These are phyloP conservation scores for Sugiyamaella japonica DNA, from an alignment of 1,139 yeast species.

Conservation along the genomic window DNA sequence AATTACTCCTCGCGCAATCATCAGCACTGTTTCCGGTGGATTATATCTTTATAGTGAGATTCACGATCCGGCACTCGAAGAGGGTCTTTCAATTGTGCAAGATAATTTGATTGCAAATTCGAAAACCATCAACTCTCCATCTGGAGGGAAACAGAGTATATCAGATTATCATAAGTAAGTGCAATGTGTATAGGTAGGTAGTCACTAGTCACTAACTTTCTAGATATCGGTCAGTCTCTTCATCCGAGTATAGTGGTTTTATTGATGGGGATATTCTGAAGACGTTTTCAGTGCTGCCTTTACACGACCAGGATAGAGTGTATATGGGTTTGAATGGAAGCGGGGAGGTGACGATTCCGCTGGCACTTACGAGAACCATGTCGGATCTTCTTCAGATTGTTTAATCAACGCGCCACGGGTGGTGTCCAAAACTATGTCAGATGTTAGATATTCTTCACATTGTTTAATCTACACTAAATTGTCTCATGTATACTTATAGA, in stretches of 20 bases:
- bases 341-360: not conserved
- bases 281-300: not conserved
- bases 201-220: not conserved
- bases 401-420: too few species aligned
- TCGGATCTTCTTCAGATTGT: not conserved
- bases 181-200: too few species aligned
- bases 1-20: conserved; percentile 6
- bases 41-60: conserved; percentile 14
- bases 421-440: too few species aligned
- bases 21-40: conserved; percentile 18
- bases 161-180: conserved; percentile 4
- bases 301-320: conserved; percentile 1
- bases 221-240: conserved; percentile 6
- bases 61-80: not conserved
- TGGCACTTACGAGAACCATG: not conserved
- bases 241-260: not conserved
- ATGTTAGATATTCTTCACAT: too few species aligned
- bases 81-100: not conserved
- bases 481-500: not conserved
- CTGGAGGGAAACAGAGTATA: conserved; percentile 5
- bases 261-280: conserved; percentile 9
- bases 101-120: conserved; percentile 3
- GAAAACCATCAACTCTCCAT: conserved; percentile 5
- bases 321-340: not conserved
- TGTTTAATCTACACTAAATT: not conserved